phyloP scores from a whole-genome alignment of 352 stramenopile species.

The Sclerospora graminicola region DNA sequence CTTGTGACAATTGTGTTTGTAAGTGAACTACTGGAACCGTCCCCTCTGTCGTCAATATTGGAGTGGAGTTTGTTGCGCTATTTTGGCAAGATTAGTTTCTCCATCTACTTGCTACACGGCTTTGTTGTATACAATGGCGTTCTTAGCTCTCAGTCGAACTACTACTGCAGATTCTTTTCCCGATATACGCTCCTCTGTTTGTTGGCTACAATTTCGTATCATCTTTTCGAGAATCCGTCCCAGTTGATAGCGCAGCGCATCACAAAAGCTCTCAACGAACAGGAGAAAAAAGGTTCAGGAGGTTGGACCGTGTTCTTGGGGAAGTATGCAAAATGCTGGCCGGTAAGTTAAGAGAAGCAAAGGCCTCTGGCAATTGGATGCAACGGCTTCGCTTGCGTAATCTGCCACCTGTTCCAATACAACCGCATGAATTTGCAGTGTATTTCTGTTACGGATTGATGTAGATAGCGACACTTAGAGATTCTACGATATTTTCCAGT shows the following conservation, averaged over 20 bases:
- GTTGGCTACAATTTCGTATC: conserved; percentile 24
- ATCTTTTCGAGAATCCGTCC: conserved; percentile 41
- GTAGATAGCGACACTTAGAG: conserved; percentile 2
- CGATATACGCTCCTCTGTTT: conserved; percentile 20
- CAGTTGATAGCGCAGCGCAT: conserved; percentile 34
- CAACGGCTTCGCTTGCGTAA: conserved; percentile 8
- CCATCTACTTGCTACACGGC: conserved; percentile 36
- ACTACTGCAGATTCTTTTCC: conserved; percentile 27
- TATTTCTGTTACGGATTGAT: background rate
- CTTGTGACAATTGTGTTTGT: conserved; percentile 22
- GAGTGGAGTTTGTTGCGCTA: conserved; percentile 35
- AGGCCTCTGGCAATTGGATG: conserved; percentile 12
- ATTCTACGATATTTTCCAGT: background rate
- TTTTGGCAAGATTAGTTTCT: conserved; percentile 37
- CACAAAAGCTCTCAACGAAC: conserved; percentile 18
- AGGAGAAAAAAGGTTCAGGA: conserved; percentile 15
- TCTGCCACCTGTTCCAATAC: background rate
- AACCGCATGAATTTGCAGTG: conserved; percentile 8
- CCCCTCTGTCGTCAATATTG: conserved; percentile 20
- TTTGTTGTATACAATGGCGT: conserved; percentile 23
- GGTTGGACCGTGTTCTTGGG: conserved; percentile 15
- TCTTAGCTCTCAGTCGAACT: conserved; percentile 17
- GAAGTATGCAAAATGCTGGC: conserved; percentile 14
- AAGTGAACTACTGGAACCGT: conserved; percentile 28
- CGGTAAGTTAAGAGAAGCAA: conserved; percentile 13